Percentiles rank a stretch among this genome's conserved stretches.
Conservation (phyloP, 768 basidiomycete genomes). For the Mycena alexandri region DNA sequence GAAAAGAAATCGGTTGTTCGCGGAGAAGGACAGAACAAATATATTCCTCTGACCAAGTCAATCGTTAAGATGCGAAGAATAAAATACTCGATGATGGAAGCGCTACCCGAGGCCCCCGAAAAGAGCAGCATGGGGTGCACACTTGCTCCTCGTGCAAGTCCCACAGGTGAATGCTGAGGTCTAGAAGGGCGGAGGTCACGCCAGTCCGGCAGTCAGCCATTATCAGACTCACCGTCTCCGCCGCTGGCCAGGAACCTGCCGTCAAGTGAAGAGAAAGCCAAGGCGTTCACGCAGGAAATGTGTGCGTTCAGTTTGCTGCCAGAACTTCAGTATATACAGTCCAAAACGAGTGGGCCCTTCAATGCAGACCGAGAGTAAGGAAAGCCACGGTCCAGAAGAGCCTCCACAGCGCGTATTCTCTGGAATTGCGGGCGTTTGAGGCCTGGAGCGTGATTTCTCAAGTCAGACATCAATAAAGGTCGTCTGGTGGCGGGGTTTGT, state of each 20-base stretch:
- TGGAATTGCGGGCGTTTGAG: background rate
- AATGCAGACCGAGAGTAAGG: constrained; percentile 41
- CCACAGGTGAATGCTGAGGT: constrained; percentile 71
- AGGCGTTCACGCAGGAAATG: constrained; percentile 74
- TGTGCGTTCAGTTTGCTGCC: constrained; percentile 59
- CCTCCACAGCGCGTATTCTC: constrained; percentile 24
- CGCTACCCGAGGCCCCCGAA: constrained; percentile 62
- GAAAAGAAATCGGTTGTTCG: constrained; percentile 71
- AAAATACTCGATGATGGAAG: background rate
- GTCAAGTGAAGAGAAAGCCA: constrained; percentile 70
- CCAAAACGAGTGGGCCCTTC: too few species aligned
- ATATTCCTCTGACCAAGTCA: constrained; percentile 67
- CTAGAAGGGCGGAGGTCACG: constrained; percentile 48
- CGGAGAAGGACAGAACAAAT: constrained; percentile 78
- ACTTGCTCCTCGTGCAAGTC: constrained; percentile 75
- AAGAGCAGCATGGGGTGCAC: constrained; percentile 53
- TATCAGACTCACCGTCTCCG: constrained; percentile 69
- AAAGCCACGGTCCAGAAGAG: constrained; percentile 40
- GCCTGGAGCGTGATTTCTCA: constrained; percentile 2
- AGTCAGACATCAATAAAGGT: constrained; percentile 8
- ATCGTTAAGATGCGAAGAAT: constrained; percentile 19
- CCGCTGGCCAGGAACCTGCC: constrained; percentile 77
- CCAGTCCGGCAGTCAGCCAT: constrained; percentile 13
- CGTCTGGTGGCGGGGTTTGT: constrained; percentile 3
- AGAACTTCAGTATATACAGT: constrained; percentile 9